A percentile compares a stretch with the other conserved stretches of the same genome.
Conservation (phyloP, 2,329 filamentous ascomycete species). For the Trichoderma citrinoviride region DNA sequence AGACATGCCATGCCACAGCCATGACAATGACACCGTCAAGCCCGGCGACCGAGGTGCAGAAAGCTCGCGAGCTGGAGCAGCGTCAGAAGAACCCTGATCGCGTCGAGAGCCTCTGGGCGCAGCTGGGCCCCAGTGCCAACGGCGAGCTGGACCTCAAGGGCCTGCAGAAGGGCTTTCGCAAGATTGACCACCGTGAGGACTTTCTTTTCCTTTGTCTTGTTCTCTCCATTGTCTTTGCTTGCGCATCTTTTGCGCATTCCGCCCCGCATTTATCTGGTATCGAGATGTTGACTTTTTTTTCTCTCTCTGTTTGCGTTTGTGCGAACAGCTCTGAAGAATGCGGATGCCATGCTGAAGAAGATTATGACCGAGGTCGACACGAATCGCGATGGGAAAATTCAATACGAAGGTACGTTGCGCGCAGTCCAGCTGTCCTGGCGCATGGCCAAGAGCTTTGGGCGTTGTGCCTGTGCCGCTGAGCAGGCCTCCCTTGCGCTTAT, state of each 20-base stretch:
- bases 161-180: constrained; percentile 77
- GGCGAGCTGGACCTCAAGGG: constrained; percentile 82
- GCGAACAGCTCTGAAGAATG: constrained; percentile 72
- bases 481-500: neutral
- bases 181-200: constrained; percentile 84
- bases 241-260: constrained; percentile 1
- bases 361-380: constrained; percentile 82
- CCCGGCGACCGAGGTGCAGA: constrained; percentile 51
- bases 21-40: constrained; percentile 42
- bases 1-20: constrained; percentile 40
- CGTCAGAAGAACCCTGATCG: constrained; percentile 68
- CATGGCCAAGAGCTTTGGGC: neutral
- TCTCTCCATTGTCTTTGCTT: neutral
- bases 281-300: neutral
- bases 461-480: neutral
- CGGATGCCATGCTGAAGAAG: constrained; percentile 76
- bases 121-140: constrained; percentile 71
- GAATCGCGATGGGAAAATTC: constrained; percentile 83
- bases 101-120: constrained; percentile 79
- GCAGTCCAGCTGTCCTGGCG: neutral
- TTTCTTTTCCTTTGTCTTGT: neutral
- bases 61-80: constrained; percentile 60
- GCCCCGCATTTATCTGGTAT: neutral
- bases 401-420: constrained; percentile 71
- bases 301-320: neutral